Evolutionary conservation across 2,329 filamentous ascomycete species (phyloP).

Genomic region (Lecanoromycetidae sp.): DNA sequence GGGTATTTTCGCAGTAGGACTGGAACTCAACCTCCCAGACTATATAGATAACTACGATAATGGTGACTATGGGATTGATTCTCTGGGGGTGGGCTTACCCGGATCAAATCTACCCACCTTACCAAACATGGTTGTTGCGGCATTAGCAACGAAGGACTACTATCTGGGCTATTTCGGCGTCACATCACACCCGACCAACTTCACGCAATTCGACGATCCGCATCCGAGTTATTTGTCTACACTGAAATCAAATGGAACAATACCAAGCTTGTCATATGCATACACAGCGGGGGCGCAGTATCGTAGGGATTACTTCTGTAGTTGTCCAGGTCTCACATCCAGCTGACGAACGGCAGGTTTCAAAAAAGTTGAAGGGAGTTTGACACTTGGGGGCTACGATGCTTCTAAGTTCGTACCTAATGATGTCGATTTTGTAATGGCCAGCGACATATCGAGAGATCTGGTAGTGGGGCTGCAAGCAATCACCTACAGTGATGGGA

Average conservation of each 20-base stretch:
- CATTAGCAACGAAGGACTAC: slow-evolving; percentile 27
- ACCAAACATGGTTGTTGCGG: slow-evolving; percentile 27
- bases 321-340: not conserved
- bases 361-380: slow-evolving; percentile 17
- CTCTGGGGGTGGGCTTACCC: slow-evolving; percentile 10
- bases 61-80: slow-evolving; percentile 18
- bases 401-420: slow-evolving; percentile 18
- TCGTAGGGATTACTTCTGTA: slow-evolving; percentile 5
- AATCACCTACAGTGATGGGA: slow-evolving; percentile 13
- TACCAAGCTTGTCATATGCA: slow-evolving; percentile 19
- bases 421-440: slow-evolving; percentile 17
- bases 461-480: slow-evolving; percentile 18
- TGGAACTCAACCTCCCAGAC: slow-evolving; percentile 17
- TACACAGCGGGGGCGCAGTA: slow-evolving; percentile 20
- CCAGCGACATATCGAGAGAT: slow-evolving; percentile 17
- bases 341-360: slow-evolving; percentile 5
- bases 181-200: slow-evolving; percentile 29
- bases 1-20: slow-evolving; percentile 16
- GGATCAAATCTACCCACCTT: slow-evolving; percentile 16
- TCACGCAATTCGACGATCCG: slow-evolving; percentile 23
- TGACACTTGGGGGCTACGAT: slow-evolving; percentile 22
- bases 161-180: slow-evolving; percentile 31
- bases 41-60: slow-evolving; percentile 14
- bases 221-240: slow-evolving; percentile 16
- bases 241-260: slow-evolving; percentile 16